A percentile compares a stretch with the other conserved stretches of the same genome.
phyloP scores from a whole-genome alignment of 805 yeast species.

The Blastobotrys mokoenaii region DNA sequence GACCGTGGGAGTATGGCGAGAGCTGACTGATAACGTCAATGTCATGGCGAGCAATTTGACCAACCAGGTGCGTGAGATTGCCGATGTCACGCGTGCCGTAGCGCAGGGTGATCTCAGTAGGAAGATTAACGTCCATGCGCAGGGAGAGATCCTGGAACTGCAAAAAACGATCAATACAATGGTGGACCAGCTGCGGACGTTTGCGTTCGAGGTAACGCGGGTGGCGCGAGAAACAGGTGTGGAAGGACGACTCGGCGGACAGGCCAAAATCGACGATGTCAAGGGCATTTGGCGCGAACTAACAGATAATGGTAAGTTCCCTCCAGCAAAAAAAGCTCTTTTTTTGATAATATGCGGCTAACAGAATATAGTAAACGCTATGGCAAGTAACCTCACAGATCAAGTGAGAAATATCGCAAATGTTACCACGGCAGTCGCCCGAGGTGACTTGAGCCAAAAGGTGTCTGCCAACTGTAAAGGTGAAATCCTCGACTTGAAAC shows the following conservation, averaged over 20 bases:
- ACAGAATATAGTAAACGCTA: slow-evolving; percentile 52
- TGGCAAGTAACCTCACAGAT: slow-evolving; percentile 81
- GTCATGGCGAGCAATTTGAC: slow-evolving; percentile 86
- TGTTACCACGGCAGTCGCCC: slow-evolving; percentile 81
- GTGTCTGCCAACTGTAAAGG: slow-evolving; percentile 84
- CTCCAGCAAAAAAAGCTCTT: background rate
- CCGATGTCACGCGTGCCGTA: slow-evolving; percentile 83
- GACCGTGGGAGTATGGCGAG: slow-evolving; percentile 85
- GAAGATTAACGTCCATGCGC: slow-evolving; percentile 83
- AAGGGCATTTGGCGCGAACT: slow-evolving; percentile 85
- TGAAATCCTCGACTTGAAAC: slow-evolving; percentile 68
- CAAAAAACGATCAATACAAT: slow-evolving; percentile 82
- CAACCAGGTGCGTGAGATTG: slow-evolving; percentile 82
- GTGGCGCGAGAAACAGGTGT: slow-evolving; percentile 89
- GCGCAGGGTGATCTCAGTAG: slow-evolving; percentile 79
- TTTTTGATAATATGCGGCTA: background rate
- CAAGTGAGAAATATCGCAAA: slow-evolving; percentile 84
- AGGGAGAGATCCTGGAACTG: slow-evolving; percentile 78
- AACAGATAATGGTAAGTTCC: slow-evolving; percentile 52
- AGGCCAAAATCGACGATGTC: slow-evolving; percentile 68
- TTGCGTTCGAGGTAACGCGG: slow-evolving; percentile 78
- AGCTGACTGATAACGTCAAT: slow-evolving; percentile 76
- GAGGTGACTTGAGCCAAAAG: slow-evolving; percentile 72
- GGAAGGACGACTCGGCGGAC: slow-evolving; percentile 83
- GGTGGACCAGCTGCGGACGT: slow-evolving; percentile 78